Percentiles rank a stretch among this genome's conserved stretches.
Conservation (phyloP, 164 flowering plant species). For the Dillenia turbinata region DNA sequence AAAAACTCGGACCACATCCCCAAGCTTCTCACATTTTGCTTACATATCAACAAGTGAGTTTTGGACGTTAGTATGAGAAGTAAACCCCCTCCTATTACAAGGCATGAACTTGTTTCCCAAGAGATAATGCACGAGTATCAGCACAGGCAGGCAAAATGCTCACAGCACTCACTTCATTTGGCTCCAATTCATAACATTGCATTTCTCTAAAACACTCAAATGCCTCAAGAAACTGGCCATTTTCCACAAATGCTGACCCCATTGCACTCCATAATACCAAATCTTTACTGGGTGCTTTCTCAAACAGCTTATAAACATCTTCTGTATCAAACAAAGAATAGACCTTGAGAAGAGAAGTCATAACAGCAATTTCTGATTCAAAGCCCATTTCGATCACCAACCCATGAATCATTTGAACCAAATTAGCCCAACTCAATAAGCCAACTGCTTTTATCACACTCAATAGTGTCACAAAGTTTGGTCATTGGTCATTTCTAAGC, state of each 20-base stretch:
- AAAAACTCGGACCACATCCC: conserved; percentile 33
- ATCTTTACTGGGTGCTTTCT: conserved; percentile 34
- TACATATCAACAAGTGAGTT: conserved; percentile 60
- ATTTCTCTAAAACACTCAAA: conserved; percentile 35
- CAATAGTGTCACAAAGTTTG: conserved; percentile 39
- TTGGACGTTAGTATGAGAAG: conserved; percentile 26
- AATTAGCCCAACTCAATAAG: conserved; percentile 8
- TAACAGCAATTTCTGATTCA: conserved; percentile 31
- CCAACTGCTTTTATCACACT: conserved; percentile 30
- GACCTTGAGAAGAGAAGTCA: conserved; percentile 39
- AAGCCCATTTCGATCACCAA: conserved; percentile 42
- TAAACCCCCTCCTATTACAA: conserved; percentile 27
- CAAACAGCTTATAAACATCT: conserved; percentile 29
- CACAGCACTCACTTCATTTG: conserved; percentile 44
- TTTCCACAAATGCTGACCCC: conserved; percentile 39
- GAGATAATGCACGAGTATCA: conserved; percentile 28
- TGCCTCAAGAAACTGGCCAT: conserved; percentile 30
- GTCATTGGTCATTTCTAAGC: conserved; percentile 29
- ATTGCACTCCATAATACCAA: conserved; percentile 57
- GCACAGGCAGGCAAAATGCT: conserved; percentile 56
- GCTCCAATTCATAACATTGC: conserved; percentile 34
- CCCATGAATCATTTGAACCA: conserved; percentile 30
- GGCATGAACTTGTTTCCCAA: conserved; percentile 57
- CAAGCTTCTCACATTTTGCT: conserved; percentile 36
- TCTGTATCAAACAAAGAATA: conserved; percentile 31